Conservation (phyloP, 495 filamentous ascomycete genomes). For the Neurospora sp. region DNA sequence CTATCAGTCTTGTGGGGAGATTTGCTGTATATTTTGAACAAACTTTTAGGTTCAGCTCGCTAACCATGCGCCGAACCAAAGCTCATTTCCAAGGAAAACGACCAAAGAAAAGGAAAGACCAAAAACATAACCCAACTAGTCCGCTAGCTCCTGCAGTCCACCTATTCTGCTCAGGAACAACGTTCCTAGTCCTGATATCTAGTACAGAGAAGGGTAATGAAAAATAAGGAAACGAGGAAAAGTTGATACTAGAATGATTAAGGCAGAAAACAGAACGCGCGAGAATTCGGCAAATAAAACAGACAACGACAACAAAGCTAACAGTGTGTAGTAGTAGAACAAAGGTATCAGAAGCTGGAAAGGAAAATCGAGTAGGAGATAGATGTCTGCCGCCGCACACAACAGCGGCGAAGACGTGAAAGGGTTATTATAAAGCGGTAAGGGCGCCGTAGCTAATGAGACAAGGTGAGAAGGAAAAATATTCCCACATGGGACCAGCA, state of each 20-base stretch:
- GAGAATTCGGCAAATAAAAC: not conserved
- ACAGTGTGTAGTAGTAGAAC: not conserved
- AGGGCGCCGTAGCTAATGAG: constrained; percentile 40
- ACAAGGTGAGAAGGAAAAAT: constrained; percentile 30
- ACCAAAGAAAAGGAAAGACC: not conserved
- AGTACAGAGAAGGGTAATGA: not conserved
- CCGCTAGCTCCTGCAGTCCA: not conserved
- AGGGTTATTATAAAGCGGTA: constrained; percentile 33
- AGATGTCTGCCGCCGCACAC: not conserved
- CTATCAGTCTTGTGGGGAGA: not conserved
- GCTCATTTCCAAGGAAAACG: not conserved
- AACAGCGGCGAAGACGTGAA: constrained; percentile 10
- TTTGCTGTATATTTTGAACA: not conserved
- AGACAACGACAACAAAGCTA: not conserved
- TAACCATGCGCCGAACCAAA: not conserved
- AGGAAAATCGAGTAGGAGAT: not conserved
- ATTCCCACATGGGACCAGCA: constrained; percentile 41
- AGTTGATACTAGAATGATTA: not conserved
- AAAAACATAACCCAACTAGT: not conserved
- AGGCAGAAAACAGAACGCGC: not conserved
- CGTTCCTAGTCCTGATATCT: not conserved
- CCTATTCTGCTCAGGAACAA: not conserved
- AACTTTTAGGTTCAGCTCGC: not conserved
- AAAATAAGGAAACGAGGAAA: not conserved
- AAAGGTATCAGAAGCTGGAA: constrained; percentile 24